Evolutionary conservation across 805 yeast species (phyloP), one percentile per base, ranked within the genome.

Genomic region (Torulaspora microellipsoides): DNA sequence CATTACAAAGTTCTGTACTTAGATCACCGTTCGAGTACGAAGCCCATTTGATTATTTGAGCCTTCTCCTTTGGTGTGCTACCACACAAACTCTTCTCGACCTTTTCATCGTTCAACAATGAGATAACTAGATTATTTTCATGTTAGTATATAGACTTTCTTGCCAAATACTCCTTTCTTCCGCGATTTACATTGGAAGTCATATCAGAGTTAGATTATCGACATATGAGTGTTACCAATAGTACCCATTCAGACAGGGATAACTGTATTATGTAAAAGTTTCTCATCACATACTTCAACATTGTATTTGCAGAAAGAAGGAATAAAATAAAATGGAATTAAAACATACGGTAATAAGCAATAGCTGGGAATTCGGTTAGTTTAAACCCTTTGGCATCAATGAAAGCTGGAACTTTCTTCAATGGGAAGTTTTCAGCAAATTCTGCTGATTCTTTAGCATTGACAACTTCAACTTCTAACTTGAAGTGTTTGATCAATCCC

Each of bases 1-100:
- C 76, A 31, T 51, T 53, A 47, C 75, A 73, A 42, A 74, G 55
- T 40, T 67, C 57, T 30, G 69, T 54, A 55, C 82, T 63, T 46
- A 83, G 53, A 59, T 89, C 96, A 54, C 79, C 59, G 76, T 83
- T 86, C 64, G 80, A 69, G 55, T 84, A 72, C 8, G 95, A 85
- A 62, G 81, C 55, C 93, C 95, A 88, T 70, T 72, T 81, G 58
- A 87, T 64, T 59, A 89, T 72, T 49, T 62, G 61, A 47, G 66
- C 87, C 62, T 78, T 73, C 58, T 85, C 86, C 53, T 70, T 68
- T 48, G 75, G 65, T 65, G 73, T 73, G 65, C 78, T 76, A 64
- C 96, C 97, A 51, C 77, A 71, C 51, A 83, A 73, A 44, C 52
- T 34, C 8, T 53, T 48, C 44, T 55, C 55, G 42, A 56, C 46